These are phyloP conservation scores for Cutaneotrichosporon spelunceum DNA, from an alignment of 1,284 basidiomycete genomes.

Conservation along the genomic window DNA sequence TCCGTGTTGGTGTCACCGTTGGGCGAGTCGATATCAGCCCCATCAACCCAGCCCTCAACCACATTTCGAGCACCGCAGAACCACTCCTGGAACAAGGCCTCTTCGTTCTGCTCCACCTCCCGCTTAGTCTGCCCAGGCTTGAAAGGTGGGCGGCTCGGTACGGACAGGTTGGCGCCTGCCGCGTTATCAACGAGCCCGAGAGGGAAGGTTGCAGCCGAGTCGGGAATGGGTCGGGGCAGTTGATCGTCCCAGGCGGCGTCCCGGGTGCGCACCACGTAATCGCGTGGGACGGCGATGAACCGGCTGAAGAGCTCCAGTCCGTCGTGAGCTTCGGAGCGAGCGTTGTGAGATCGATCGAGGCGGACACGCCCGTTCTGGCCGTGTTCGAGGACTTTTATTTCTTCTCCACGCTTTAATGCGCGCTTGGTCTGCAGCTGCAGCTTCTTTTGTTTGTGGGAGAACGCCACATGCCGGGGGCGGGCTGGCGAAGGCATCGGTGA, in stretches of 20 bases:
- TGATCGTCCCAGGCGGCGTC: conserved; percentile 57
- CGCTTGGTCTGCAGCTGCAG: conserved; percentile 66
- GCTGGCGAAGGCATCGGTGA: not conserved
- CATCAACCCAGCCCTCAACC: conserved; percentile 58
- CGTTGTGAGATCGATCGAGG: conserved; percentile 42
- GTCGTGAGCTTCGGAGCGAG: conserved; percentile 38
- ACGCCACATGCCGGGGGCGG: not conserved
- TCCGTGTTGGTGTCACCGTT: not conserved
- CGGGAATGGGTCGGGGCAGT: conserved; percentile 62
- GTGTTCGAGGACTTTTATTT: not conserved
- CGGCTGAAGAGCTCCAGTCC: not conserved
- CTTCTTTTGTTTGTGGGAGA: conserved; percentile 67
- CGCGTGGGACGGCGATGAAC: conserved; percentile 59
- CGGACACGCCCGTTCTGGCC: conserved; percentile 30
- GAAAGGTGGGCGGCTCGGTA: conserved; percentile 77
- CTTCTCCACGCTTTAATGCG: conserved; percentile 72
- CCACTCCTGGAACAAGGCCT: conserved; percentile 73
- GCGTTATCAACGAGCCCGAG: conserved; percentile 30
- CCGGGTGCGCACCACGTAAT: conserved; percentile 65
- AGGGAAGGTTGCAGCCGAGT: conserved; percentile 54
- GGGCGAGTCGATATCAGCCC: conserved; percentile 18
- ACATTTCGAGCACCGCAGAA: conserved; percentile 60
- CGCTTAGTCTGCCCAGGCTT: conserved; percentile 74
- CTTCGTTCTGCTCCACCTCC: conserved; percentile 82
- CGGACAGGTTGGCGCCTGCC: conserved; percentile 46